Conservation (phyloP, 345 rosid species). For the Laguncularia racemosa region DNA sequence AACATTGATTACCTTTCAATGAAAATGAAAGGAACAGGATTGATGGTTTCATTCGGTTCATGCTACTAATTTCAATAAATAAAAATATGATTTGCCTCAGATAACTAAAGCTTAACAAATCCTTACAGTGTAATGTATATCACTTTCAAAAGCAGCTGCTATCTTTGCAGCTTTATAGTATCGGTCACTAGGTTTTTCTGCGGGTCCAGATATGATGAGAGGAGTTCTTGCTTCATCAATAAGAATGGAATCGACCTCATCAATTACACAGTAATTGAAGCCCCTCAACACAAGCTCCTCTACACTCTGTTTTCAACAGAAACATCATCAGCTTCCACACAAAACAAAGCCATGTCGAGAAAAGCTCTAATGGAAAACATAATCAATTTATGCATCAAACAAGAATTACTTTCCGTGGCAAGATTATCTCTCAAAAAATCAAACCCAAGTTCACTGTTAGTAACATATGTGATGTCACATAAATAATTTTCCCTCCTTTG, state of each 20-base stretch:
- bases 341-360: constrained; percentile 4
- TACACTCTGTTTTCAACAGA: constrained; percentile 51
- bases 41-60: too few species aligned
- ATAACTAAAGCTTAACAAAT: too few species aligned
- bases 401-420: constrained; percentile 99
- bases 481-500: constrained; percentile 86
- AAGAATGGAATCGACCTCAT: constrained; percentile 98
- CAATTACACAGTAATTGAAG: constrained; percentile 86
- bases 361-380: constrained; percentile 10
- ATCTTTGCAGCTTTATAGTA: constrained; percentile 94
- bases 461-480: constrained; percentile 91
- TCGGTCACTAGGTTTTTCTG: constrained; percentile 92
- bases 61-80: too few species aligned
- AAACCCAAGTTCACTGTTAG: constrained; percentile 96
- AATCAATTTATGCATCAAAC: constrained; percentile 15
- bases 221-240: constrained; percentile 99
- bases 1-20: too few species aligned
- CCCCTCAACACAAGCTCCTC: constrained; percentile 94
- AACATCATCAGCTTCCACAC: constrained; percentile 18
- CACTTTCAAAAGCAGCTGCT: constrained; percentile 80
- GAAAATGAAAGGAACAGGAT: too few species aligned
- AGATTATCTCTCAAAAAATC: constrained; percentile 95
- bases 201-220: constrained; percentile 87
- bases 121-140: constrained; percentile 88
- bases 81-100: too few species aligned